phyloP scores from a whole-genome alignment of 768 basidiomycete species.

The Lactarius evosmus region DNA sequence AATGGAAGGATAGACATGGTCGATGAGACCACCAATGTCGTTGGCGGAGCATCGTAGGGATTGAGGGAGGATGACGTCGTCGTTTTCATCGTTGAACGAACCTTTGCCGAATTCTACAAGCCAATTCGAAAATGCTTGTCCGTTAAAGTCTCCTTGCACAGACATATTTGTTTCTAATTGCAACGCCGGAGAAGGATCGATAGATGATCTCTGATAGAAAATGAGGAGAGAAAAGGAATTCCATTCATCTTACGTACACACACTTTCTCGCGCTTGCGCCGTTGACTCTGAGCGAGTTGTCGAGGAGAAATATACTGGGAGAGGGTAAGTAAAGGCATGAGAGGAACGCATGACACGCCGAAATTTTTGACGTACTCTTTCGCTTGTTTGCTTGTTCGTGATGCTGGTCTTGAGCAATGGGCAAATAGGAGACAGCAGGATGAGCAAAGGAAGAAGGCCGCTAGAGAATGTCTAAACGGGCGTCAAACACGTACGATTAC shows the following conservation, averaged over 20 bases:
- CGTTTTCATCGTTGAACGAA: neutral
- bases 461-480: too few relatives aligned
- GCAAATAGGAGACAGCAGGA: too few relatives aligned
- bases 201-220: neutral
- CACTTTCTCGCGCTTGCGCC: neutral
- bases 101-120: neutral
- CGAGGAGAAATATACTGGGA: neutral
- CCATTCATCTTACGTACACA: neutral
- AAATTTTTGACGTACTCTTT: too few relatives aligned
- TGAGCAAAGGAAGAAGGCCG: too few relatives aligned
- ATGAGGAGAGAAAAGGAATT: neutral
- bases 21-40: neutral
- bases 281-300: neutral
- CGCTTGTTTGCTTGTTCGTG: too few relatives aligned
- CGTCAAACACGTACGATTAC: too few relatives aligned
- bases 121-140: neutral
- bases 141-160: neutral
- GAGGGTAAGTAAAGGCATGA: neutral
- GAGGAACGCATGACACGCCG: too few relatives aligned
- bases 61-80: neutral
- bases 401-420: too few relatives aligned
- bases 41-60: neutral
- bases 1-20: neutral
- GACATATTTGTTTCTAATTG: neutral
- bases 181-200: neutral